Conservation (phyloP, 306 rosid genomes). For the Adenanthera pavonina region DNA sequence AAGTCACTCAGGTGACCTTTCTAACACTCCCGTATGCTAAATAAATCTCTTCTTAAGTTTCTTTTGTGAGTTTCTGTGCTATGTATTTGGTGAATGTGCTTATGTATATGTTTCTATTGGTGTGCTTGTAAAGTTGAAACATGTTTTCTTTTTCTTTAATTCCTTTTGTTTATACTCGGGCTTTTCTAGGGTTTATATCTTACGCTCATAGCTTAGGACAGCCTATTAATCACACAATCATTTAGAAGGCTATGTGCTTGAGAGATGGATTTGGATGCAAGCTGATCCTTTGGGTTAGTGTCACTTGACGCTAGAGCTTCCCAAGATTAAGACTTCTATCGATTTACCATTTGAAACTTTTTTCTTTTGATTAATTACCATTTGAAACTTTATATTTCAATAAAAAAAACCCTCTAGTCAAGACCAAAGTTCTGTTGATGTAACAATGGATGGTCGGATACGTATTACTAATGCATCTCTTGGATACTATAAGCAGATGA, state of each 20-base stretch:
- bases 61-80: background rate
- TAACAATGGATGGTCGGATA: background rate
- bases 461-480: background rate
- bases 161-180: background rate
- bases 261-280: slow-evolving; percentile 9
- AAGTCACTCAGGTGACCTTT: slow-evolving; percentile 74
- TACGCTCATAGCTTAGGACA: background rate
- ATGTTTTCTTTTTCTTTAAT: background rate
- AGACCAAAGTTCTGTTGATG: background rate
- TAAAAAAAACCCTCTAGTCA: background rate
- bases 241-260: background rate
- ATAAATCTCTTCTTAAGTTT: background rate
- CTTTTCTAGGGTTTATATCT: background rate
- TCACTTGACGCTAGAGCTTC: slow-evolving; percentile 2
- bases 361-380: too few species aligned
- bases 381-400: slow-evolving; percentile 8
- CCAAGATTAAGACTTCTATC: background rate
- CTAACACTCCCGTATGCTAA: background rate
- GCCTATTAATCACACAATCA: background rate
- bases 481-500: background rate
- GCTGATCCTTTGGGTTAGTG: slow-evolving; percentile 17
- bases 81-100: background rate
- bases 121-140: background rate
- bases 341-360: slow-evolving; percentile 4
- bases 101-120: background rate